Conservation (phyloP, 371 early-diverging fungal species). For the Neoconidiobolus thromboides region DNA sequence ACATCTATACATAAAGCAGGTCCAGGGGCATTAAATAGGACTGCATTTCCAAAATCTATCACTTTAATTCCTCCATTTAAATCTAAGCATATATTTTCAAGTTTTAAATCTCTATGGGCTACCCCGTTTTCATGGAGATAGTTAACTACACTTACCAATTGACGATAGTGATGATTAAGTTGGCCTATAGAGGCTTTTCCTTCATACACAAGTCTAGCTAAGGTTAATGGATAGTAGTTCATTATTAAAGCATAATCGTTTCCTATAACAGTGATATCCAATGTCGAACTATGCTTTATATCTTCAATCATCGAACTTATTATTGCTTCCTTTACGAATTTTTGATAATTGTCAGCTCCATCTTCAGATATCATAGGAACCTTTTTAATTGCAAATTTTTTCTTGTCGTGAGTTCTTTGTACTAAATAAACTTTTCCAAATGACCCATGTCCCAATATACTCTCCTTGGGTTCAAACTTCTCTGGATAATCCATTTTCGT, state of each 20-base stretch:
- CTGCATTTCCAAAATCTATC: constrained; percentile 69
- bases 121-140: constrained; percentile 58
- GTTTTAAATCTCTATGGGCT: constrained; percentile 71
- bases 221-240: neutral
- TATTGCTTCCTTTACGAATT: neutral
- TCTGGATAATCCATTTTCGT: too few species aligned
- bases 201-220: neutral
- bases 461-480: too few species aligned
- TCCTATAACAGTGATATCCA: neutral
- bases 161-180: neutral
- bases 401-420: too few species aligned
- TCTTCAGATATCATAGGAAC: too few species aligned
- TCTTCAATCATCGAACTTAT: neutral
- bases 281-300: neutral
- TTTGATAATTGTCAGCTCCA: neutral
- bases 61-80: constrained; percentile 57
- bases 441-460: too few species aligned
- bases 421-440: too few species aligned
- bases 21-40: neutral
- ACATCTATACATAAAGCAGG: neutral
- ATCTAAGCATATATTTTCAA: constrained; percentile 67
- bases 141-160: constrained; percentile 19
- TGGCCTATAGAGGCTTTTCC: neutral
- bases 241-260: neutral
- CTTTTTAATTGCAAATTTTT: too few species aligned